Percentiles rank a stretch among this genome's conserved stretches.
Evolutionary conservation across 1,284 basidiomycete genomes (phyloP).

Genomic region (Apiotrichum gamsii): DNA sequence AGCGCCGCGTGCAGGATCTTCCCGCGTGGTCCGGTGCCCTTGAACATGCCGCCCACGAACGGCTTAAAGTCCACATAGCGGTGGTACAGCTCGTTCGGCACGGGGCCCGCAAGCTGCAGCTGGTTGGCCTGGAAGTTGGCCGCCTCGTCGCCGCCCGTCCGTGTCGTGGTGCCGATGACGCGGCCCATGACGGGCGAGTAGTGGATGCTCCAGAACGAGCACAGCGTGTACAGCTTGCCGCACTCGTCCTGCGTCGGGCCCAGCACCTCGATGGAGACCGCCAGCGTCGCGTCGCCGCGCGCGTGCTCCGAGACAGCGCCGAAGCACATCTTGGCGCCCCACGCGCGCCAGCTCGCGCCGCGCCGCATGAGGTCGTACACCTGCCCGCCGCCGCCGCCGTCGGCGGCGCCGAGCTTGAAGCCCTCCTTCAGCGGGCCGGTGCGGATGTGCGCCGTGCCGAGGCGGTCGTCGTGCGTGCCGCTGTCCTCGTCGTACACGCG

Average conservation of each 20-base stretch:
- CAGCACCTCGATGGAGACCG: slow-evolving; percentile 44
- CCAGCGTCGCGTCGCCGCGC: slow-evolving; percentile 19
- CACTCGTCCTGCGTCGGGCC: slow-evolving; percentile 45
- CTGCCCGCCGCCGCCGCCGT: neutral
- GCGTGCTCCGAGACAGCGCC: neutral
- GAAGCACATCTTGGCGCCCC: neutral
- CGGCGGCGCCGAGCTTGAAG: slow-evolving; percentile 28
- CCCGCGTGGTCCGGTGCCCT: slow-evolving; percentile 46
- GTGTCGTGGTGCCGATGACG: slow-evolving; percentile 32
- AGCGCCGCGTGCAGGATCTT: slow-evolving; percentile 47
- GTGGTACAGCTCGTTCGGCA: slow-evolving; percentile 50
- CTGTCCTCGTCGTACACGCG: slow-evolving; percentile 51
- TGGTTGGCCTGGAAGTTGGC: slow-evolving; percentile 51
- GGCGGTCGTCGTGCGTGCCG: slow-evolving; percentile 49
- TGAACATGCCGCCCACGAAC: slow-evolving; percentile 51
- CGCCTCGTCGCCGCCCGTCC: slow-evolving; percentile 25
- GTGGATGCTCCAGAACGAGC: slow-evolving; percentile 45
- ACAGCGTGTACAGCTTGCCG: slow-evolving; percentile 49
- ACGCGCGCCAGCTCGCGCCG: slow-evolving; percentile 41
- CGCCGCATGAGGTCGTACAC: slow-evolving; percentile 26
- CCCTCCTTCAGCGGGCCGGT: slow-evolving; percentile 28
- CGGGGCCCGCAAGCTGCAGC: slow-evolving; percentile 51
- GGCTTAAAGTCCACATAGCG: slow-evolving; percentile 51
- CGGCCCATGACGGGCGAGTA: slow-evolving; percentile 42
- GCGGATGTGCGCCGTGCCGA: slow-evolving; percentile 44